Percentiles rank a stretch among this genome's conserved stretches.
These are phyloP conservation scores for Theileria annulata DNA, from an alignment of 169 alveolate genomes.

Conservation along the genomic window DNA sequence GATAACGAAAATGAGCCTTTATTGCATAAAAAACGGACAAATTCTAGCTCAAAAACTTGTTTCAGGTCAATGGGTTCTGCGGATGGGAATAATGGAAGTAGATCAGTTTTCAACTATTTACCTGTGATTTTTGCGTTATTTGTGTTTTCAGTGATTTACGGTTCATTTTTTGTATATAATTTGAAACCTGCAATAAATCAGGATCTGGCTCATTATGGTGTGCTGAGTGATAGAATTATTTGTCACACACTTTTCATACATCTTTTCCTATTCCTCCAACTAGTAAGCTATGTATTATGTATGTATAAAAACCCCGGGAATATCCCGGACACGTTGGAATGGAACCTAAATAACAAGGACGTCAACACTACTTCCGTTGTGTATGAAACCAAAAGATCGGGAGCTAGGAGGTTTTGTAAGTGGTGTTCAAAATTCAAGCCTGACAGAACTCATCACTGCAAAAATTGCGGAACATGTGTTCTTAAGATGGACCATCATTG, in stretches of 20 bases:
- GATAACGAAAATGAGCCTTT: conserved; percentile 46
- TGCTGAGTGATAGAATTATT: conserved; percentile 47
- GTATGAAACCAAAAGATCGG: conserved; percentile 72
- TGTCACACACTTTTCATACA: conserved; percentile 43
- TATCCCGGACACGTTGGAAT: conserved; percentile 82
- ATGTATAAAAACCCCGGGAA: conserved; percentile 81
- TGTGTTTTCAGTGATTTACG: conserved; percentile 18
- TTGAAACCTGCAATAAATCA: conserved; percentile 44
- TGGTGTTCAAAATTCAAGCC: conserved; percentile 80
- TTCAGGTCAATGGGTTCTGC: conserved; percentile 31
- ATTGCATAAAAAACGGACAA: conserved; percentile 25
- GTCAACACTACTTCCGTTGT: conserved; percentile 33
- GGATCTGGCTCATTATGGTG: conserved; percentile 35
- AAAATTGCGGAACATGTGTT: conserved; percentile 83
- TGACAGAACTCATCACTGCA: conserved; percentile 79
- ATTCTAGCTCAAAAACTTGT: conserved; percentile 8
- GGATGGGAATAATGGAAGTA: conserved; percentile 6
- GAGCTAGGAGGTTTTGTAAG: conserved; percentile 74
- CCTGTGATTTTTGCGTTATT: conserved; percentile 44
- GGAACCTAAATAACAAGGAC: conserved; percentile 66
- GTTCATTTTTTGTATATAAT: conserved; percentile 32
- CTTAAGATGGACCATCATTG: conserved; percentile 91
- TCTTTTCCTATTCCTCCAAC: conserved; percentile 62
- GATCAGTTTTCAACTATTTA: conserved; percentile 28
- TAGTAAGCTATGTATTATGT: conserved; percentile 79